A percentile compares a stretch with the other conserved stretches of the same genome.
Conservation (phyloP, 1,284 basidiomycete species). For the Rhodotorula sp. region DNA sequence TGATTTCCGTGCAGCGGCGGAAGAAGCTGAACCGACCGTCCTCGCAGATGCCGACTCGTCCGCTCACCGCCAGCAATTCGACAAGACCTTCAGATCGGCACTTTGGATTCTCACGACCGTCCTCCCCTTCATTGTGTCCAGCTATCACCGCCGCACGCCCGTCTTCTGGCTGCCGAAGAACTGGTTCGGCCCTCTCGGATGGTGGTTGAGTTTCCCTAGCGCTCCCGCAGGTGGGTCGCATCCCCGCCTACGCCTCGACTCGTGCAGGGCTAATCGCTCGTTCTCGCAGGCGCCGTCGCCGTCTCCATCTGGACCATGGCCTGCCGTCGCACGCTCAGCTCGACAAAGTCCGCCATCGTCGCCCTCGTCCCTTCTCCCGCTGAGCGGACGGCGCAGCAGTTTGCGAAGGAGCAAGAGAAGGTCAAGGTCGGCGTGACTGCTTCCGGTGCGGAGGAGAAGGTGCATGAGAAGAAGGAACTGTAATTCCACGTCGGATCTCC, state of each 20-base stretch:
- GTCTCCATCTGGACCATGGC: constrained; percentile 89
- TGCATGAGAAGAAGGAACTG: constrained; percentile 7
- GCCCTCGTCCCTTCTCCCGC: constrained; percentile 49
- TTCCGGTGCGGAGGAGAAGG: constrained; percentile 8
- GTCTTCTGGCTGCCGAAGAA: constrained; percentile 85
- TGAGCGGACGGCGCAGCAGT: constrained; percentile 23
- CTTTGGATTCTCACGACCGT: constrained; percentile 83
- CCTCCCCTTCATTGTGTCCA: constrained; percentile 73
- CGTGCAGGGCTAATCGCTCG: background rate
- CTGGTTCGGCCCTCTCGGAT: constrained; percentile 80
- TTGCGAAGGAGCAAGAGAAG: constrained; percentile 19
- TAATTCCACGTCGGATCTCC: too few species aligned
- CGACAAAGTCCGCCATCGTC: constrained; percentile 66
- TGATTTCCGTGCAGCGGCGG: background rate
- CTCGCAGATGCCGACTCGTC: constrained; percentile 66
- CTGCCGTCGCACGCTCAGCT: constrained; percentile 71
- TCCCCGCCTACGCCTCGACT: background rate
- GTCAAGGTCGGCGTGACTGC: constrained; percentile 23
- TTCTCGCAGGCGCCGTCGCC: constrained; percentile 69
- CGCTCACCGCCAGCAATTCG: constrained; percentile 65
- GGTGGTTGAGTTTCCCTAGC: constrained; percentile 76
- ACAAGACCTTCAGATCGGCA: constrained; percentile 67
- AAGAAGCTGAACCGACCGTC: constrained; percentile 1
- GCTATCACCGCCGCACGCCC: constrained; percentile 82
- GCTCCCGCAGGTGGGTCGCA: constrained; percentile 64